Percentiles rank a stretch among this genome's conserved stretches.
Evolutionary conservation across 768 basidiomycete genomes (phyloP).

Genomic region (Pleurotus sapidus): DNA sequence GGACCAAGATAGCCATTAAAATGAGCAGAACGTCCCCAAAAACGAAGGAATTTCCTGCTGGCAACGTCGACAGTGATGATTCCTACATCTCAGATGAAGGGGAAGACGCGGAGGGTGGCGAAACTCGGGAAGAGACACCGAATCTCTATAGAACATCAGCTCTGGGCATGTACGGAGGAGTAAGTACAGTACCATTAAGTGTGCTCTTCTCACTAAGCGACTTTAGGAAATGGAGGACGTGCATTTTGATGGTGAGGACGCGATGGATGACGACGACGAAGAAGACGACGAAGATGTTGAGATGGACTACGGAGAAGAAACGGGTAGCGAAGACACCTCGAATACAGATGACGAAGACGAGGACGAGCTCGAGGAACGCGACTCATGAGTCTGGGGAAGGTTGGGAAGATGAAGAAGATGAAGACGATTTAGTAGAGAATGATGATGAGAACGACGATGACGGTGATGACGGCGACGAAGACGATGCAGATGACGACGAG

Average conservation of each 20-base stretch:
- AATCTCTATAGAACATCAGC: slow-evolving; percentile 96
- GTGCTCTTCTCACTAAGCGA: neutral
- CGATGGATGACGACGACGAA: slow-evolving; percentile 80
- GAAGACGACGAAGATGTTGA: slow-evolving; percentile 83
- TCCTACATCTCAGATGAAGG: slow-evolving; percentile 53
- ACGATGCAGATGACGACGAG: slow-evolving; percentile 44
- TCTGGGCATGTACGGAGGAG: slow-evolving; percentile 91
- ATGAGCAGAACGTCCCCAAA: slow-evolving; percentile 83
- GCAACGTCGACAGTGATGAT: slow-evolving; percentile 39
- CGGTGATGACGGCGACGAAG: slow-evolving; percentile 46
- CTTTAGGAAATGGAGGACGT: slow-evolving; percentile 83
- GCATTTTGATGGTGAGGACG: slow-evolving; percentile 65
- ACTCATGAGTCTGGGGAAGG: slow-evolving; percentile 54
- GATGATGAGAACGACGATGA: slow-evolving; percentile 40
- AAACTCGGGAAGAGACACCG: slow-evolving; percentile 75
- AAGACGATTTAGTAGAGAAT: slow-evolving; percentile 57
- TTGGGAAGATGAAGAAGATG: slow-evolving; percentile 71
- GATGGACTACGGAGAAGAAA: slow-evolving; percentile 84
- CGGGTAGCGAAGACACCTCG: slow-evolving; percentile 79
- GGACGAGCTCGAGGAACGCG: slow-evolving; percentile 57
- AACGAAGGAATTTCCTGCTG: slow-evolving; percentile 53
- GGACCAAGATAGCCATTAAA: slow-evolving; percentile 96
- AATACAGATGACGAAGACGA: slow-evolving; percentile 68
- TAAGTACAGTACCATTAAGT: slow-evolving; percentile 38
- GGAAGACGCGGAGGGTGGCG: slow-evolving; percentile 53